Evolutionary conservation across 2,329 filamentous ascomycete species (phyloP).

Genomic region (Fusarium ambrosium): DNA sequence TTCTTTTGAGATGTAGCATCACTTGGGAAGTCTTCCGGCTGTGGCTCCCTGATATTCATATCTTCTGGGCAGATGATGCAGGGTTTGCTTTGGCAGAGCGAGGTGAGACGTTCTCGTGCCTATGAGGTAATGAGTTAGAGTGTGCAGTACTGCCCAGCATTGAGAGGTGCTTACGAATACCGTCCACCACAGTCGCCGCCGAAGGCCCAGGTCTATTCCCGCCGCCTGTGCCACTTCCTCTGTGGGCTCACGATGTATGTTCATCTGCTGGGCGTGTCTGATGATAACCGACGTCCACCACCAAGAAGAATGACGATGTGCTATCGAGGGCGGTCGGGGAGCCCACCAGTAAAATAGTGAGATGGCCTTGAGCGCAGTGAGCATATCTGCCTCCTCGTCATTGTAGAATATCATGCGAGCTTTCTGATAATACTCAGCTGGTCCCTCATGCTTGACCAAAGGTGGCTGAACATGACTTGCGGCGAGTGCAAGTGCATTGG

Average conservation of each 20-base stretch:
- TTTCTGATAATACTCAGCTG: slow-evolving; percentile 56
- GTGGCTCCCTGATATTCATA: slow-evolving; percentile 55
- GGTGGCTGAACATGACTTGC: slow-evolving; percentile 59
- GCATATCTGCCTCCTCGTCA: slow-evolving; percentile 55
- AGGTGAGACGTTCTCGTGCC: slow-evolving; percentile 49
- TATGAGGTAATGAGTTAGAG: not conserved
- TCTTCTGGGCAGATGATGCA: slow-evolving; percentile 59
- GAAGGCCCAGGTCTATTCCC: slow-evolving; percentile 22
- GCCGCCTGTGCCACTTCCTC: slow-evolving; percentile 12
- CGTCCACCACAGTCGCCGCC: slow-evolving; percentile 40
- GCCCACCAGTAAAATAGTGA: slow-evolving; percentile 62
- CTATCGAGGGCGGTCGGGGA: slow-evolving; percentile 53
- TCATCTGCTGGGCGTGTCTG: slow-evolving; percentile 59
- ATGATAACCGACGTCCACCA: slow-evolving; percentile 62
- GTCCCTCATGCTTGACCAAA: slow-evolving; percentile 54
- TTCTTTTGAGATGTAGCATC: slow-evolving; percentile 49
- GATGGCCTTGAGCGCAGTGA: slow-evolving; percentile 54
- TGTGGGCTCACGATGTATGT: slow-evolving; percentile 56
- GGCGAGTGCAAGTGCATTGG: slow-evolving; percentile 56
- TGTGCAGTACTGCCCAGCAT: not conserved
- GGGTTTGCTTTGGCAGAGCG: slow-evolving; percentile 59
- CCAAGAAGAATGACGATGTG: slow-evolving; percentile 58
- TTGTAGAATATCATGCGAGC: slow-evolving; percentile 57
- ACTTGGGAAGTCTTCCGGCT: slow-evolving; percentile 55
- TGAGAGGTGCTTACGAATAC: slow-evolving; percentile 29